These are phyloP conservation scores for Ophiosphaerella herpotricha DNA, from an alignment of 2,329 filamentous ascomycete species.

Conservation along the genomic window DNA sequence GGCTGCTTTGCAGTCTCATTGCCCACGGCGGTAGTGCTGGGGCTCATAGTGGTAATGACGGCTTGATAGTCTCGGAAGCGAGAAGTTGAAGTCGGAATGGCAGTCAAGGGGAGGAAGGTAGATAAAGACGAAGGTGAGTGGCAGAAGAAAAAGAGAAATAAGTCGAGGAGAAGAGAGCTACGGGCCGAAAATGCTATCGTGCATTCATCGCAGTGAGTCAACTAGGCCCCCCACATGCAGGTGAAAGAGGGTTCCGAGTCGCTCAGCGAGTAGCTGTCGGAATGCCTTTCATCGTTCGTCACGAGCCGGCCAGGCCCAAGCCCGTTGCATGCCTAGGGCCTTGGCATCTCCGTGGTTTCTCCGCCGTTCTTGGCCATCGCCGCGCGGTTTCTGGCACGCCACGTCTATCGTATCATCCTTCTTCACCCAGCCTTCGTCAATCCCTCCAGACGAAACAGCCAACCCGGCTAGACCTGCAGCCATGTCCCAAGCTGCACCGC, in stretches of 20 bases:
- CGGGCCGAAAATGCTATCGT: too few species aligned
- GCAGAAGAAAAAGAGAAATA: too few species aligned
- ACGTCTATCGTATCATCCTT: background rate
- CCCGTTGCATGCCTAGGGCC: background rate
- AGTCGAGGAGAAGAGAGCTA: too few species aligned
- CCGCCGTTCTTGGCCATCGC: background rate
- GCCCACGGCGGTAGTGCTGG: constrained; percentile 11
- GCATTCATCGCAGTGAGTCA: too few species aligned
- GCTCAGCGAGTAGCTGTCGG: constrained; percentile 5
- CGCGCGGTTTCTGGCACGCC: background rate
- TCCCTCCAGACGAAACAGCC: constrained; percentile 11
- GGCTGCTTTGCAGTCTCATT: constrained; percentile 49
- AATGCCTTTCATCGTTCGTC: constrained; percentile 27
- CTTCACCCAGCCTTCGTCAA: constrained; percentile 5
- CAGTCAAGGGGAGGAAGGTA: too few species aligned
- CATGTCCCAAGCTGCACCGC: constrained; percentile 34
- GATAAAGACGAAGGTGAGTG: too few species aligned
- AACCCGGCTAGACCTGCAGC: constrained; percentile 15
- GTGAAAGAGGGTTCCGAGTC: too few species aligned
- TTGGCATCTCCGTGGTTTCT: constrained; percentile 14
- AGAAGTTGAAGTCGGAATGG: background rate
- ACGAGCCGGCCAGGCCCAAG: constrained; percentile 17
- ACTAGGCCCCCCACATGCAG: too few species aligned
- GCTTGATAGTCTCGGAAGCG: constrained; percentile 6
- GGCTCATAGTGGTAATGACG: constrained; percentile 26